Conservation (phyloP, 306 rosid genomes). For the Cyamopsis tetragonoloba region DNA sequence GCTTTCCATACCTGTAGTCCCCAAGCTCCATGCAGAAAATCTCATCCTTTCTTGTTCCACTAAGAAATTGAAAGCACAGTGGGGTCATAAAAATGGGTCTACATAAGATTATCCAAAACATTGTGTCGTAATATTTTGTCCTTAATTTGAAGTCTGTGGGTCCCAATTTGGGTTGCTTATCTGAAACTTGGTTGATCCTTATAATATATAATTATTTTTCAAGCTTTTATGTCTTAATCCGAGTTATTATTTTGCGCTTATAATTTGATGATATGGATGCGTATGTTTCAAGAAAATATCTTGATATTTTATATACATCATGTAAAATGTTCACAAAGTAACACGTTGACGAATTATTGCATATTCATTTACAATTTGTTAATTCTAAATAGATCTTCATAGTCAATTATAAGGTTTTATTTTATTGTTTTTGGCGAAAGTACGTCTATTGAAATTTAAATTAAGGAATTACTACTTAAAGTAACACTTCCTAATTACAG, state of each 20-base stretch:
- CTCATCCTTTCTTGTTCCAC: slow-evolving; percentile 33
- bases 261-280: slow-evolving; percentile 2
- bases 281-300: neutral
- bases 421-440: no score
- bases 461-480: no score
- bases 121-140: neutral
- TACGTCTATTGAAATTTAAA: no score
- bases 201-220: neutral
- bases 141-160: slow-evolving; percentile 34
- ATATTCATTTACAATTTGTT: no score
- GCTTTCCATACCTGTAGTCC: slow-evolving; percentile 25
- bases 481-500: no score
- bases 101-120: neutral
- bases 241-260: neutral
- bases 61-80: slow-evolving; percentile 31
- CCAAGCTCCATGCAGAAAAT: slow-evolving; percentile 25
- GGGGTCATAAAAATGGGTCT: slow-evolving; percentile 48
- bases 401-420: no score
- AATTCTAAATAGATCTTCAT: no score
- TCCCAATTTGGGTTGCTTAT: slow-evolving; percentile 15
- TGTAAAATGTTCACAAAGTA: no score
- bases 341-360: no score
- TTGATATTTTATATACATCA: neutral
- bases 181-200: neutral
- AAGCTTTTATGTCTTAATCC: slow-evolving; percentile 12